phyloP scores from a whole-genome alignment of 2,329 filamentous ascomycete species.

The Cercospora sesami region DNA sequence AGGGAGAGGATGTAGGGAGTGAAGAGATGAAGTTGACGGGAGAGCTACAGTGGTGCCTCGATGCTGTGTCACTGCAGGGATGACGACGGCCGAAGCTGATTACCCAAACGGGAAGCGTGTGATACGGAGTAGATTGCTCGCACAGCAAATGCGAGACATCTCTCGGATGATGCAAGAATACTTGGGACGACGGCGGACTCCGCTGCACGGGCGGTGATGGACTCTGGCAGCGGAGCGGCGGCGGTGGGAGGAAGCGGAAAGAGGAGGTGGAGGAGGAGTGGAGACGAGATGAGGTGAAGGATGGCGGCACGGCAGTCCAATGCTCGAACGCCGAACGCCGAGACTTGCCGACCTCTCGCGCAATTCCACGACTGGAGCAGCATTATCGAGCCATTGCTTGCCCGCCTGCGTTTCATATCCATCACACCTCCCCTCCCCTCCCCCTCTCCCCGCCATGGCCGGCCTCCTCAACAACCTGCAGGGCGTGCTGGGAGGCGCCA shows the following conservation, averaged over 20 bases:
- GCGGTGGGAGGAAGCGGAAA: background rate
- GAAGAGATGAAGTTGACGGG: background rate
- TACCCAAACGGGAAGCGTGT: conserved; percentile 14
- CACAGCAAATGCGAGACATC: too few relatives aligned
- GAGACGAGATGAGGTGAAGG: background rate
- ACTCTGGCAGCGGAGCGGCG: background rate
- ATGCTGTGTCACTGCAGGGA: background rate
- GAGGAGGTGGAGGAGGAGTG: background rate
- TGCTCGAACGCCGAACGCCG: background rate
- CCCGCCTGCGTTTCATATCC: background rate
- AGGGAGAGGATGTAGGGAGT: background rate
- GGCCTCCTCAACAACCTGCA: conserved; percentile 66
- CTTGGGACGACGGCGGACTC: too few relatives aligned
- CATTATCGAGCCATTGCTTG: background rate
- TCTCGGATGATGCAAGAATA: too few relatives aligned
- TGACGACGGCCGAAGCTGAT: conserved; percentile 12
- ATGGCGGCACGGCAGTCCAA: background rate
- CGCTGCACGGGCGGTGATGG: background rate
- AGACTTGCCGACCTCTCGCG: conserved; percentile 3
- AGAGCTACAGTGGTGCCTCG: background rate
- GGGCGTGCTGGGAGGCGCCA: conserved; percentile 67
- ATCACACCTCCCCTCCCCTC: background rate
- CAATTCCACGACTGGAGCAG: background rate
- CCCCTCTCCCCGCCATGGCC: conserved; percentile 40
- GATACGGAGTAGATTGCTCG: background rate